Conservation (phyloP, 1,284 basidiomycete species). For the Exobasidium cylindrosporum region DNA sequence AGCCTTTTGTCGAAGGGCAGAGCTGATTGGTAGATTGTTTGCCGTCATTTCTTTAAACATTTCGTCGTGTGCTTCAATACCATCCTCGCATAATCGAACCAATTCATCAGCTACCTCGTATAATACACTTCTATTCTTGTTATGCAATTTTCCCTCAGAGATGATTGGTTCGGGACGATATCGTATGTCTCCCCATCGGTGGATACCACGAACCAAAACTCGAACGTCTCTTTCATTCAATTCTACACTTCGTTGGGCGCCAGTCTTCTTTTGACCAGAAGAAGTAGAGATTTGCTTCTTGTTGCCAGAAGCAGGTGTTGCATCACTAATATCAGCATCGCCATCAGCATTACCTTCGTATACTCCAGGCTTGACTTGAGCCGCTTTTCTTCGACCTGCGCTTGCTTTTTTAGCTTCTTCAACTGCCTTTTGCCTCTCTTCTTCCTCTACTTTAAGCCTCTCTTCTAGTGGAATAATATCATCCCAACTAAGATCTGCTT, state of each 20-base stretch:
- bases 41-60: conserved; percentile 57
- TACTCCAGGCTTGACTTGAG: conserved; percentile 67
- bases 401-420: conserved; percentile 63
- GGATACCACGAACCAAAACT: conserved; percentile 88
- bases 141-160: conserved; percentile 82
- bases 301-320: conserved; percentile 57
- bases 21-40: conserved; percentile 68
- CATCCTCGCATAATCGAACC: conserved; percentile 76
- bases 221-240: conserved; percentile 95
- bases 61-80: conserved; percentile 78
- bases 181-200: conserved; percentile 96
- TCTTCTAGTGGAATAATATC: conserved; percentile 96
- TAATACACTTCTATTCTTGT: conserved; percentile 92
- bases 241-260: conserved; percentile 88
- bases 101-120: conserved; percentile 89
- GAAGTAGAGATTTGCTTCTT: background rate
- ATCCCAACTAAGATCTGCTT: conserved; percentile 91
- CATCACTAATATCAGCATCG: conserved; percentile 64
- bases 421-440: conserved; percentile 57
- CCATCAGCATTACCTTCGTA: conserved; percentile 71
- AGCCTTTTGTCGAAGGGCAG: conserved; percentile 77
- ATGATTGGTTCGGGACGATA: conserved; percentile 92
- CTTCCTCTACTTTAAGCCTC: conserved; percentile 73
- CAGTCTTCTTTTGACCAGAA: conserved; percentile 61
- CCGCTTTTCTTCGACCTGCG: conserved; percentile 66